These are phyloP conservation scores for Prunus mume DNA, from an alignment of 306 rosid genomes.

Conservation along the genomic window DNA sequence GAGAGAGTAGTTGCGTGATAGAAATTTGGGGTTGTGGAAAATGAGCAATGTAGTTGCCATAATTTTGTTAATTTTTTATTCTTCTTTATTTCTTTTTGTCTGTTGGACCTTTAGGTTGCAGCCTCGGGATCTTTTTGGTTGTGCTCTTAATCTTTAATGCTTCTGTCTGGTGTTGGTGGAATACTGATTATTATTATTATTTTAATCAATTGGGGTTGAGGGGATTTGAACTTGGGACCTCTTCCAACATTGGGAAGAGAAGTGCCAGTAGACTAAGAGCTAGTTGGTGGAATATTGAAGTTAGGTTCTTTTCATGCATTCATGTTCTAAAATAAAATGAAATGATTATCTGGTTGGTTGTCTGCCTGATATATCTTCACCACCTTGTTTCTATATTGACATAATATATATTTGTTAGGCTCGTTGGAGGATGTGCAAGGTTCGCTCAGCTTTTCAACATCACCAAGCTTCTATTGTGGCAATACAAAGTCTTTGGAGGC, in stretches of 20 bases:
- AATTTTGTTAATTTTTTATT: too few species aligned
- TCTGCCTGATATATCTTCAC: background rate
- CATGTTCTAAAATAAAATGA: background rate
- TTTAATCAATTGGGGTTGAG: too few species aligned
- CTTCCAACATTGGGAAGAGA: too few species aligned
- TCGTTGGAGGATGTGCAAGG: conserved; percentile 81
- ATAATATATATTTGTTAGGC: conserved; percentile 48
- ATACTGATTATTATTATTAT: too few species aligned
- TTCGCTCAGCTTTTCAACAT: conserved; percentile 54
- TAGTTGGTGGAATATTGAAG: background rate
- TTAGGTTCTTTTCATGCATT: background rate
- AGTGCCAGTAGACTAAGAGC: too few species aligned
- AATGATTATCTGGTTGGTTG: conserved; percentile 4
- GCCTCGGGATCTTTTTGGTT: too few species aligned
- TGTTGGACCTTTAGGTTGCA: too few species aligned
- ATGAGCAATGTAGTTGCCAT: background rate
- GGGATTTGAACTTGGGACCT: too few species aligned
- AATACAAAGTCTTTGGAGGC: conserved; percentile 88
- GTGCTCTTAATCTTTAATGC: too few species aligned
- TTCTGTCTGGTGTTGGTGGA: too few species aligned
- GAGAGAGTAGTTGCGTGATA: background rate
- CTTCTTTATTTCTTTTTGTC: too few species aligned
- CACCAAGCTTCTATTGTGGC: conserved; percentile 63
- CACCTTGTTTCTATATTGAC: conserved; percentile 12
- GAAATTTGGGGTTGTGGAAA: background rate